Percentiles rank a stretch among this genome's conserved stretches.
phyloP scores from a whole-genome alignment of 2,329 filamentous ascomycete genomes.

The Trichophyton mentagrophytes region DNA sequence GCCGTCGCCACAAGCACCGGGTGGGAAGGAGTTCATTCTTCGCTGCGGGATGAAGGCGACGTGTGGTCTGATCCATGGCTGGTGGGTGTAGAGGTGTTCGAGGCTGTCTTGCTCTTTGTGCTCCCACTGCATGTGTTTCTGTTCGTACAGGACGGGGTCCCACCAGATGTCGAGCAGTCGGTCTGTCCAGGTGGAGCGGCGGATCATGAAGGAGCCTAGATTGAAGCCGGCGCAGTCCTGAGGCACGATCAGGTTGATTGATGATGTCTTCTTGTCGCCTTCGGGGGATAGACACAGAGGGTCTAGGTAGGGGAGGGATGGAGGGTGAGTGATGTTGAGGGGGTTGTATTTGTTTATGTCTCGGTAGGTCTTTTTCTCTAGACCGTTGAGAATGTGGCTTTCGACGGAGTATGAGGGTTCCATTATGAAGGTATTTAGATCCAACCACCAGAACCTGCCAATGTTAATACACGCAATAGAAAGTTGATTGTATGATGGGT shows the following conservation, averaged over 20 bases:
- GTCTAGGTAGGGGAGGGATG: slow-evolving; percentile 63
- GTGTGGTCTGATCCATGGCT: slow-evolving; percentile 84
- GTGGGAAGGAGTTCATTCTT: slow-evolving; percentile 87
- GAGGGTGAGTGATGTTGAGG: slow-evolving; percentile 79
- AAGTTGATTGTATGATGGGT: no score
- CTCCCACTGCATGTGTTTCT: slow-evolving; percentile 98
- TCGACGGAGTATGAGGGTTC: slow-evolving; percentile 85
- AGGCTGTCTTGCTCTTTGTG: slow-evolving; percentile 97
- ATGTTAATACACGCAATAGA: slow-evolving; percentile 9
- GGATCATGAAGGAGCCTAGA: slow-evolving; percentile 85
- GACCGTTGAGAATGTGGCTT: slow-evolving; percentile 72
- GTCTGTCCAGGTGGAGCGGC: slow-evolving; percentile 77
- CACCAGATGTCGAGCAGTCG: slow-evolving; percentile 92
- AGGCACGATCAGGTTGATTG: slow-evolving; percentile 75
- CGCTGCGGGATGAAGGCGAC: slow-evolving; percentile 83
- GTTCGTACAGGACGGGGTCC: slow-evolving; percentile 95
- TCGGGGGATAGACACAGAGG: slow-evolving; percentile 54
- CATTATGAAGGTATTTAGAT: slow-evolving; percentile 97
- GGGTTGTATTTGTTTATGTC: slow-evolving; percentile 97
- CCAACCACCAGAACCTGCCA: slow-evolving; percentile 93
- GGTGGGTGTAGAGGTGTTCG: slow-evolving; percentile 78
- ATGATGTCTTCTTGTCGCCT: slow-evolving; percentile 64
- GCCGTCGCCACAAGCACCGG: slow-evolving; percentile 60
- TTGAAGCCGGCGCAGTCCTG: slow-evolving; percentile 97
- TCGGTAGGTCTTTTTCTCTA: slow-evolving; percentile 66